Percentiles rank a stretch among this genome's conserved stretches.
Conservation (phyloP, 306 rosid species). For the Chamaecrista fasciculata region DNA sequence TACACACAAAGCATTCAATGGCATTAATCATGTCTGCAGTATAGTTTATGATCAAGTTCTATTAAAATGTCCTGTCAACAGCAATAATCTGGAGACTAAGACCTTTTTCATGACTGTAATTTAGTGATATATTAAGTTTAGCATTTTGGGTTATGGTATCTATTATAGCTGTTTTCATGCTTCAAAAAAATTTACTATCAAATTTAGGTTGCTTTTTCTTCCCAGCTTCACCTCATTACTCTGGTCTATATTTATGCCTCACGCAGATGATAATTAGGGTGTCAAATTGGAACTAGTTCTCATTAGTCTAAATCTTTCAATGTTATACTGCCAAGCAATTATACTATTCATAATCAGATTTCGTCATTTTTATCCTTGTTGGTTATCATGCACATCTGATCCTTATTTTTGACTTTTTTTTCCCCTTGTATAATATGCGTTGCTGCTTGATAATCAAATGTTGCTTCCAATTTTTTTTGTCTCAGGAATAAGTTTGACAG, state of each 20-base stretch:
- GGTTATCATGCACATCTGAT: conserved; percentile 7
- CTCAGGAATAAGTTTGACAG: conserved; percentile 92
- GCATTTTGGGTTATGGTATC: neutral
- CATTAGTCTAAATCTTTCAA: neutral
- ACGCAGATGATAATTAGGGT: neutral
- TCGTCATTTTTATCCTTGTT: conserved; percentile 9
- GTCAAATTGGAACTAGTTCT: conserved; percentile 10
- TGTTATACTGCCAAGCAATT: conserved; percentile 3
- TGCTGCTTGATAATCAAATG: conserved; percentile 7
- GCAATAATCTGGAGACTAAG: neutral
- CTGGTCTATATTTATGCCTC: conserved; percentile 1
- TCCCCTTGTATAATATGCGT: neutral
- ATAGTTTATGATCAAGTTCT: neutral
- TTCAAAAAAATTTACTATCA: neutral
- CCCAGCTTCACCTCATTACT: conserved; percentile 6
- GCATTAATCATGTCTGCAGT: conserved; percentile 5
- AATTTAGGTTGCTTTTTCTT: neutral
- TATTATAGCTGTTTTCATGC: conserved; percentile 6
- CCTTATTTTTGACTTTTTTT: neutral
- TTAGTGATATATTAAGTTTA: conserved; percentile 17
- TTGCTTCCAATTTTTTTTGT: conserved; percentile 9
- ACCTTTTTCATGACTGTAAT: neutral
- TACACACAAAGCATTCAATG: neutral
- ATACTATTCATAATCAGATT: neutral
- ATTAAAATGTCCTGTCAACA: conserved; percentile 2